Base-by-base conservation (phyloP, 1,284 basidiomycete species). In the Megacollybia platyphylla region DNA sequence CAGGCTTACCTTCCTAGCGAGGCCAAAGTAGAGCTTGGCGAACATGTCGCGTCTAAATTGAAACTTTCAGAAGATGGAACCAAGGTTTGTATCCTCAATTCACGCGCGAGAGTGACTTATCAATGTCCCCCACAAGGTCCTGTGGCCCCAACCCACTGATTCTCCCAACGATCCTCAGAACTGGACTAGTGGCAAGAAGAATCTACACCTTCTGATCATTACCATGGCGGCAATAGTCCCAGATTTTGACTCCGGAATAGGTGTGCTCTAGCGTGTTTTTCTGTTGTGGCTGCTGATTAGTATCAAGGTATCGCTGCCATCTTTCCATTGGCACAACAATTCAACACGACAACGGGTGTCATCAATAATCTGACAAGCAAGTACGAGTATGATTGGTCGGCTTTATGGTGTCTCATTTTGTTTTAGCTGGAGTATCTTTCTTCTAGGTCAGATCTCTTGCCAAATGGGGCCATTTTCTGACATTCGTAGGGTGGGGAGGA, bases 351-450 rank as follows among this genome's bases (percentile, higher is more conserved):
- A 0, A 60, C 76, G 0, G 68, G 63, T 6, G 64, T 64, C 2
- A 79, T 83, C 55, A 83, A 83, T 51, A 71, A 79, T 52, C 49
- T 80, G 42, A 77, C 76, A 10, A 73, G 73, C 5, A 77, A 76
- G 73, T 73, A 42, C 39, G 68, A 57, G 28, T 2, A 11, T 32
- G 35, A 17, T 40, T 11, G n/a, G 2, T 11, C 29, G 18, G 31
- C 13, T 18, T n/a, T 34, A 31, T 27, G 31, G 2, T 36, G 32
- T 24, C 26, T 40, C 15, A 42, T 17, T 32, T 24, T 38, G 24
- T n/a, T 40, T 5, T 45, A 79, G 76, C 55, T 79, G 76, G 76
- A 78, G 76, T 51, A 81, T 82, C 43, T 80, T 82, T 55, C 57
- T 80, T 15, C 59, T 79, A 9, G 76, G 75, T 71, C 40, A 28